These are phyloP conservation scores for Sergeia podlipaevii DNA, from an alignment of 208 protist genomes.

Conservation along the genomic window DNA sequence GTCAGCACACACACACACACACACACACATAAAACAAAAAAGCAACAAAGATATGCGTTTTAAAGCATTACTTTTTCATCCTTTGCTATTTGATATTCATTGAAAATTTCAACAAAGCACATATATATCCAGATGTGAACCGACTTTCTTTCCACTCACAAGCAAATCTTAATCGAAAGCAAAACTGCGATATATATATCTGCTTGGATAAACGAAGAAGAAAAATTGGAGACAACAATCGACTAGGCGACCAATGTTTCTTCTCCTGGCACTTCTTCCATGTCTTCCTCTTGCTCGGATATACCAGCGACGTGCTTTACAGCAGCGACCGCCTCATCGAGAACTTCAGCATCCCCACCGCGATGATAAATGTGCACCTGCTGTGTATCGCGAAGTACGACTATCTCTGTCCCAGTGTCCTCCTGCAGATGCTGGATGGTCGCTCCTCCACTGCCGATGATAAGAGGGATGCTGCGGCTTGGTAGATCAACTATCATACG, in stretches of 20 bases:
- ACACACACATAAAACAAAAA: neutral
- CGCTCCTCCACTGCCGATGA: slow-evolving; percentile 27
- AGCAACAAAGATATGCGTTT: neutral
- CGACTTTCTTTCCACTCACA: too few relatives aligned
- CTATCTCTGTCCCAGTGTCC: slow-evolving; percentile 29
- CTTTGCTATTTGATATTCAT: too few relatives aligned
- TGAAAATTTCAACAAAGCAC: too few relatives aligned
- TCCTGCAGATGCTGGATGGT: slow-evolving; percentile 34
- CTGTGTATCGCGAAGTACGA: slow-evolving; percentile 18
- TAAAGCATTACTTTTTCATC: too few relatives aligned
- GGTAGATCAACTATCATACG: slow-evolving; percentile 30
- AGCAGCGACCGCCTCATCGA: slow-evolving; percentile 23
- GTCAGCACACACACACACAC: too few relatives aligned
- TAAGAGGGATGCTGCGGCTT: slow-evolving; percentile 7
- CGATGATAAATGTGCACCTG: slow-evolving; percentile 41
- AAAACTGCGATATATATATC: too few relatives aligned
- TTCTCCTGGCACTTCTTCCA: slow-evolving; percentile 1
- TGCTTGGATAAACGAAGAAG: too few relatives aligned
- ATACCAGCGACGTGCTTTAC: slow-evolving; percentile 10
- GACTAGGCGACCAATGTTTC: too few relatives aligned
- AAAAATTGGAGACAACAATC: too few relatives aligned
- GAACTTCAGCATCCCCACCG: slow-evolving; percentile 20
- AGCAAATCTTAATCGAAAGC: too few relatives aligned
- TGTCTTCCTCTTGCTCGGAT: slow-evolving; percentile 9
- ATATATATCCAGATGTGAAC: too few relatives aligned